A percentile compares a stretch with the other conserved stretches of the same genome.
phyloP scores from a whole-genome alignment of 2,329 filamentous ascomycete species.

The Ascochyta pisi region DNA sequence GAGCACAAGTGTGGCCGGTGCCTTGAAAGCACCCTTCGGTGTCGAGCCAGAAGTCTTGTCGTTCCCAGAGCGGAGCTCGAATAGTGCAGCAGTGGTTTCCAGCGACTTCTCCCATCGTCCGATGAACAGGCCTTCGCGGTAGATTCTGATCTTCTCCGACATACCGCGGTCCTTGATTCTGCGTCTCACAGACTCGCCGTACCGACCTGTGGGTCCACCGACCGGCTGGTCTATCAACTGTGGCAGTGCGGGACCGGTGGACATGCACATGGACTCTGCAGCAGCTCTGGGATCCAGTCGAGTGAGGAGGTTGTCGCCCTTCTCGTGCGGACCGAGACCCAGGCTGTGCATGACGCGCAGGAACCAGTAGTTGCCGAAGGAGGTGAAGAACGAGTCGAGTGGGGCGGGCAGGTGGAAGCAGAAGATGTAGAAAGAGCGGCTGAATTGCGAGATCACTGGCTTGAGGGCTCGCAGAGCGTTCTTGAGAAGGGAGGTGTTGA shows the following conservation, averaged over 20 bases:
- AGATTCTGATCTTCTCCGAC: constrained; percentile 60
- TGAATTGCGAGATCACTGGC: constrained; percentile 58
- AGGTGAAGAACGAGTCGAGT: constrained; percentile 54
- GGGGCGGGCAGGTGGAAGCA: constrained; percentile 59
- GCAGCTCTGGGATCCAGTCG: constrained; percentile 32
- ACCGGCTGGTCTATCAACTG: constrained; percentile 48
- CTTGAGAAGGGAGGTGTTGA: constrained; percentile 54
- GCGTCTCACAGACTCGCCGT: constrained; percentile 49
- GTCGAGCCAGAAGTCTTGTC: constrained; percentile 28
- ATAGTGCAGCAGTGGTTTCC: constrained; percentile 57
- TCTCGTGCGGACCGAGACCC: constrained; percentile 41
- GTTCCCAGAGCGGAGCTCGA: constrained; percentile 46
- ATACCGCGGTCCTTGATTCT: constrained; percentile 55
- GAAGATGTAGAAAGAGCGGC: constrained; percentile 63
- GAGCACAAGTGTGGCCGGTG: constrained; percentile 61
- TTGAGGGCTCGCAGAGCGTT: constrained; percentile 53
- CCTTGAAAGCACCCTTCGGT: constrained; percentile 57
- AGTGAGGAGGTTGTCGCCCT: constrained; percentile 17
- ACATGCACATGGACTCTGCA: constrained; percentile 59
- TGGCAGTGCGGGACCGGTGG: constrained; percentile 57
- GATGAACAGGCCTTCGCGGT: constrained; percentile 58
- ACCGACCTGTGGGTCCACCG: constrained; percentile 20
- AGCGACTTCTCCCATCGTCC: constrained; percentile 60
- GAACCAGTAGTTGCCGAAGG: constrained; percentile 59
- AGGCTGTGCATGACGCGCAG: constrained; percentile 52